These are phyloP conservation scores for Pelargonium nanum DNA, from an alignment of 345 rosid species.

Conservation along the genomic window DNA sequence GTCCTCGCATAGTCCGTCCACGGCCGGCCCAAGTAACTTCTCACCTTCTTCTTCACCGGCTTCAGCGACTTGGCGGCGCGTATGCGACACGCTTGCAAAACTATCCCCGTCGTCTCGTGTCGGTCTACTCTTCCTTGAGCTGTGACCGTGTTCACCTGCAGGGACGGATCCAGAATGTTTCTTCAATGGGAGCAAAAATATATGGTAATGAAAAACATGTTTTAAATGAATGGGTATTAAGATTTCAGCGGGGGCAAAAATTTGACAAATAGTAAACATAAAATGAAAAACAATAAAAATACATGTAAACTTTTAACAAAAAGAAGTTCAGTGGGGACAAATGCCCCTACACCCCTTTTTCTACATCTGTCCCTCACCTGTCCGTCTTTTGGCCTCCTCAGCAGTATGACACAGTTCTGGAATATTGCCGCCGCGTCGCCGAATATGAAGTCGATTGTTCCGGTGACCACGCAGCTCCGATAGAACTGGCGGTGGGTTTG, in stretches of 20 bases:
- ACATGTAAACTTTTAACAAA: too few relatives aligned
- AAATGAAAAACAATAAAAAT: too few relatives aligned
- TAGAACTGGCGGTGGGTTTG: constrained; percentile 81
- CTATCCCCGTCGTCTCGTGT: constrained; percentile 61
- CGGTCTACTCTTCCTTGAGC: constrained; percentile 57
- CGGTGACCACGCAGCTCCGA: constrained; percentile 52
- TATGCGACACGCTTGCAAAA: constrained; percentile 57
- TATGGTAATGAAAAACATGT: too few relatives aligned
- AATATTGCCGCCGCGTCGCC: constrained; percentile 76
- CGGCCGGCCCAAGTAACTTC: constrained; percentile 73
- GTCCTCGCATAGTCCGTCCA: constrained; percentile 64
- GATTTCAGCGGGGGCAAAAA: too few relatives aligned
- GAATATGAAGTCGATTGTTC: constrained; percentile 77
- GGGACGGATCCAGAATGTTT: too few relatives aligned
- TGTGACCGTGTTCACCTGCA: constrained; percentile 51
- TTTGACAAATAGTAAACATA: too few relatives aligned
- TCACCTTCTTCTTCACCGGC: constrained; percentile 25
- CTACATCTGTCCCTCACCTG: too few relatives aligned
- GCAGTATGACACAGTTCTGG: constrained; percentile 56
- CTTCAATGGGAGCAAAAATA: too few relatives aligned
- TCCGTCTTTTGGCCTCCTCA: constrained; percentile 43
- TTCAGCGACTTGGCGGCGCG: constrained; percentile 33
- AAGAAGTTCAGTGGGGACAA: too few relatives aligned
- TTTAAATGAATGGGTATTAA: too few relatives aligned
- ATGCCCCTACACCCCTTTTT: too few relatives aligned